These are phyloP conservation scores for Paramecium caudatum DNA, from an alignment of 73 alveolate genomes.

Conservation along the genomic window DNA sequence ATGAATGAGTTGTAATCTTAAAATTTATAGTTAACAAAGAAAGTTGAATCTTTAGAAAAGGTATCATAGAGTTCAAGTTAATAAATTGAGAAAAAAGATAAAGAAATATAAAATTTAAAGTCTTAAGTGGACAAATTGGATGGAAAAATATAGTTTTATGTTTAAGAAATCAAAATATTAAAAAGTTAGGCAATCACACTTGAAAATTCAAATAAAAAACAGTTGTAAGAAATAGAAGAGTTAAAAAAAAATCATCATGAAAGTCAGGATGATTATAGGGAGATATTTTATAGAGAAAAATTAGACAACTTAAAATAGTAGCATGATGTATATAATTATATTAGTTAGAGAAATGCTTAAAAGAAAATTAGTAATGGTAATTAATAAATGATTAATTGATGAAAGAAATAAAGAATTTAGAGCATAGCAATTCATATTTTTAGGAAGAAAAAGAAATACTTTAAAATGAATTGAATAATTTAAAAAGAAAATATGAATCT, in stretches of 20 bases:
- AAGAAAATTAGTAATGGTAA: constrained; percentile 65
- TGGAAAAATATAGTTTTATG: constrained; percentile 31
- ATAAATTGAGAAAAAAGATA: background rate
- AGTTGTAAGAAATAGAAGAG: background rate
- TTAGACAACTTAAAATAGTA: background rate
- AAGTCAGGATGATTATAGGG: constrained; percentile 58
- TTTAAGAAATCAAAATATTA: constrained; percentile 29
- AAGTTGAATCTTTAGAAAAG: background rate
- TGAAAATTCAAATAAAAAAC: constrained; percentile 40
- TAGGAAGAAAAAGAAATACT: constrained; percentile 66
- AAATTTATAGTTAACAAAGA: background rate
- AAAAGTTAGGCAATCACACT: constrained; percentile 23
- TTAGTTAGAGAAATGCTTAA: constrained; percentile 45
- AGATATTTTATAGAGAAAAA: constrained; percentile 45
- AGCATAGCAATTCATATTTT: background rate
- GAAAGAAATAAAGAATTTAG: constrained; percentile 59
- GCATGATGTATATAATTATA: constrained; percentile 18
- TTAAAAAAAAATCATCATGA: background rate
- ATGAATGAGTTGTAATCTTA: background rate
- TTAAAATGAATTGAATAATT: constrained; percentile 65
- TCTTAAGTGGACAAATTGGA: constrained; percentile 4
- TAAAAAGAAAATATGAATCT: constrained; percentile 70
- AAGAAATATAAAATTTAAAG: background rate
- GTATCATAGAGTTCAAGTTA: background rate
- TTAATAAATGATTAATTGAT: constrained; percentile 45